phyloP scores from a whole-genome alignment of 2,329 filamentous ascomycete genomes.

The Fusarium protoensiforme region DNA sequence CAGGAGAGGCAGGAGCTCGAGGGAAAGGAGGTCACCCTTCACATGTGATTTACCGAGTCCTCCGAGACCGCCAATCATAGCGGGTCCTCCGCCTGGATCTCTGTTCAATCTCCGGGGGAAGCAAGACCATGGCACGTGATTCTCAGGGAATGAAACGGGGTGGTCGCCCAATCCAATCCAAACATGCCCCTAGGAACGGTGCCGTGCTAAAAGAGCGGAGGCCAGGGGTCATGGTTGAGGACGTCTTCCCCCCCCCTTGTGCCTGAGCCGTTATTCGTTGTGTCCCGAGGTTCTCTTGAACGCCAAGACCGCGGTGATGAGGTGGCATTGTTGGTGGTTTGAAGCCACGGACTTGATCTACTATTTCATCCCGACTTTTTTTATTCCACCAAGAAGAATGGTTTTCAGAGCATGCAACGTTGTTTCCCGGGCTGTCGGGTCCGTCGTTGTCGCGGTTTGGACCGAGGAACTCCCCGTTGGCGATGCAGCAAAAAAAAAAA shows the following conservation, averaged over 20 bases:
- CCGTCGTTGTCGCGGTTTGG: background rate
- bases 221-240: slow-evolving; percentile 7
- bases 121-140: slow-evolving; percentile 33
- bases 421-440: background rate
- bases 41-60: slow-evolving; percentile 49
- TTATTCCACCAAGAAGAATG: slow-evolving; percentile 23
- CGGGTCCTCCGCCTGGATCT: background rate
- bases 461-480: background rate
- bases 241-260: slow-evolving; percentile 20
- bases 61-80: slow-evolving; percentile 34
- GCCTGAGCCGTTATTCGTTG: slow-evolving; percentile 21
- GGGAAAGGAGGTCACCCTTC: slow-evolving; percentile 33
- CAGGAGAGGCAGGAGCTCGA: slow-evolving; percentile 16
- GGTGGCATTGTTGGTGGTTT: slow-evolving; percentile 26
- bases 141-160: slow-evolving; percentile 13
- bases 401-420: background rate
- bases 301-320: slow-evolving; percentile 26
- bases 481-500: background rate
- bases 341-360: slow-evolving; percentile 12
- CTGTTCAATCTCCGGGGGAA: background rate
- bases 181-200: background rate
- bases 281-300: slow-evolving; percentile 32
- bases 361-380: slow-evolving; percentile 11
- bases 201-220: slow-evolving; percentile 5
- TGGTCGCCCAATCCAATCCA: slow-evolving; percentile 1